Conservation (phyloP, 2,329 filamentous ascomycete species). For the Calonectria hawksworthii region DNA sequence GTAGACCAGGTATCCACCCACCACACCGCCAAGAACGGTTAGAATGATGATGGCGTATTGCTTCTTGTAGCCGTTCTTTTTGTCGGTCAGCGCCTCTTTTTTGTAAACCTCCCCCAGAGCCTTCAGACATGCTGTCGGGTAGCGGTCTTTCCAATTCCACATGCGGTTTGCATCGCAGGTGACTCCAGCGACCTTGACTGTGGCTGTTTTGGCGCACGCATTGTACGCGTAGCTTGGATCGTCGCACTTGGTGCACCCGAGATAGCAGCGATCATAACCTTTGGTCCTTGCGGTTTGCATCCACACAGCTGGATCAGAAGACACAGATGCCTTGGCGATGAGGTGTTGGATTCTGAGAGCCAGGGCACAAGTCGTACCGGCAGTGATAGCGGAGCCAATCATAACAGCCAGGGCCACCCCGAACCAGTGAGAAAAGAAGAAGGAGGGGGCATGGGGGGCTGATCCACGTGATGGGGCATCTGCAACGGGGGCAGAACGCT, state of each 20-base stretch:
- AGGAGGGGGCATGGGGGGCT: background rate
- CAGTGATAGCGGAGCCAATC: background rate
- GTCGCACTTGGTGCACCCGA: background rate
- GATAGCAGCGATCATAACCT: background rate
- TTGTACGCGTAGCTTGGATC: background rate
- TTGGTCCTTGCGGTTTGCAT: background rate
- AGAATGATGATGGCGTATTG: slow-evolving; percentile 1
- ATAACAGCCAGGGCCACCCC: background rate
- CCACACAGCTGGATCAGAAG: background rate
- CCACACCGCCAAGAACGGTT: background rate
- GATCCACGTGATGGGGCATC: background rate
- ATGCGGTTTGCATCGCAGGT: background rate
- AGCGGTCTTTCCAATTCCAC: slow-evolving; percentile 10
- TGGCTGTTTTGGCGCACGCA: background rate
- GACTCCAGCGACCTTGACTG: background rate
- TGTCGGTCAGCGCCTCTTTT: background rate
- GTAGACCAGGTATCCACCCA: background rate
- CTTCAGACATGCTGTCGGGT: background rate
- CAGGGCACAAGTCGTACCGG: background rate
- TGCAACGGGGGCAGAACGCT: background rate
- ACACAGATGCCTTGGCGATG: background rate
- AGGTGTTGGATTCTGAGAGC: background rate
- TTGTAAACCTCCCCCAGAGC: background rate
- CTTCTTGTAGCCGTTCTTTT: background rate
- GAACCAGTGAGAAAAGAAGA: background rate